A percentile compares a stretch with the other conserved stretches of the same genome.
Evolutionary conservation across 148 eudicot species (phyloP).

Genomic region (Chenopodium album): DNA sequence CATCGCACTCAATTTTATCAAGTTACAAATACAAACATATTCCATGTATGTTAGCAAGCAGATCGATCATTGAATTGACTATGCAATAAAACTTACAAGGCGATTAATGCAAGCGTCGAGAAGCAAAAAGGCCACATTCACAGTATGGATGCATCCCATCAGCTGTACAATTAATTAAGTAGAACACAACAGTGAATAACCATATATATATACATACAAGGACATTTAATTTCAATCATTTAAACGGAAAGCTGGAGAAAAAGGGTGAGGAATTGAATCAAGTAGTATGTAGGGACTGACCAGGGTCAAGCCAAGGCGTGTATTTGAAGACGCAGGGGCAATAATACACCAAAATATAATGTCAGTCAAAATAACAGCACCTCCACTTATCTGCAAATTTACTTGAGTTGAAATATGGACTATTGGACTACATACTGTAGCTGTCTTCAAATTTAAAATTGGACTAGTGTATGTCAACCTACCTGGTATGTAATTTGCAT

Average conservation of each 20-base stretch:
- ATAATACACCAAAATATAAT: constrained; percentile 65
- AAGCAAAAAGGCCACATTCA: constrained; percentile 58
- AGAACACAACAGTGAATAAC: no score
- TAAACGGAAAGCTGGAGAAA: no score
- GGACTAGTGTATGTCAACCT: neutral
- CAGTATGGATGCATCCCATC: constrained; percentile 67
- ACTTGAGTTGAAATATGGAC: no score
- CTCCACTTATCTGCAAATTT: constrained; percentile 55
- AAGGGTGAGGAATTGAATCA: no score
- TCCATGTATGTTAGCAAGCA: no score
- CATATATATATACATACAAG: no score
- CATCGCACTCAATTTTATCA: neutral
- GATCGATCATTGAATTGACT: no score
- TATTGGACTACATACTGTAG: no score
- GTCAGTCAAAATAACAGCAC: constrained; percentile 68
- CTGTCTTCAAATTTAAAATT: no score
- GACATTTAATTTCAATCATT: no score
- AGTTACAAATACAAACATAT: neutral
- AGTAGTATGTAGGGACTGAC: constrained; percentile 29
- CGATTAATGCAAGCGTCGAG: constrained; percentile 58
- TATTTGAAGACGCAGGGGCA: constrained; percentile 50
- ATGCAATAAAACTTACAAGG: constrained; percentile 48
- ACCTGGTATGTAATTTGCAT: constrained; percentile 66
- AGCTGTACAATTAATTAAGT: constrained; percentile 37
- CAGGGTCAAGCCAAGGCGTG: constrained; percentile 49